These are phyloP conservation scores for Glaciozyma martinii DNA, from an alignment of 768 basidiomycete species.

Conservation along the genomic window DNA sequence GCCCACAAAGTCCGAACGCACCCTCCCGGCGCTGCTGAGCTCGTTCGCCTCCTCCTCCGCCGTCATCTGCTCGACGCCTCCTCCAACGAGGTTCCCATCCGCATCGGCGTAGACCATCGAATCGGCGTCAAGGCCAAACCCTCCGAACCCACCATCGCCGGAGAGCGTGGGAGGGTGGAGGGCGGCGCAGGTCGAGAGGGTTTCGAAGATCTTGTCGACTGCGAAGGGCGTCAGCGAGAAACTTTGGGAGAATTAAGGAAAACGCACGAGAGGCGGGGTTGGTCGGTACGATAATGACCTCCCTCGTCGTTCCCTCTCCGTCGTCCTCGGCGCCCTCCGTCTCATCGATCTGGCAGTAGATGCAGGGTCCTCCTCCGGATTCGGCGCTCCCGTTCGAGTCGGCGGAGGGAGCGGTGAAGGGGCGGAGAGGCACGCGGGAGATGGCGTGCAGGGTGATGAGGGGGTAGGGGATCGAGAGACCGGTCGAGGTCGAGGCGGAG, in stretches of 20 bases:
- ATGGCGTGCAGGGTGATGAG: constrained; percentile 88
- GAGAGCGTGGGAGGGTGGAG: constrained; percentile 53
- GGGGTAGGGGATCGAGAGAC: constrained; percentile 79
- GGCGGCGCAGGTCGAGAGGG: constrained; percentile 74
- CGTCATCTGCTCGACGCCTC: constrained; percentile 6
- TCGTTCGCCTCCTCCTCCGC: background rate
- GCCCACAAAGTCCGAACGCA: background rate
- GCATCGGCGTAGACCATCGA: constrained; percentile 24
- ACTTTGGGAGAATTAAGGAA: background rate
- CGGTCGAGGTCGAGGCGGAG: constrained; percentile 52
- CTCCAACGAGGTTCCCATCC: constrained; percentile 23
- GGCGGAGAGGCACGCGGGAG: constrained; percentile 52
- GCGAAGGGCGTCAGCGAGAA: background rate
- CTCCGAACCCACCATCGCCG: constrained; percentile 7
- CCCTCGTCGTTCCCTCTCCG: constrained; percentile 54
- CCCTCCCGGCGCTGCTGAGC: constrained; percentile 1
- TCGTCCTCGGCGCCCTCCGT: constrained; percentile 38
- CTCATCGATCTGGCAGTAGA: constrained; percentile 93
- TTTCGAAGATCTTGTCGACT: constrained; percentile 81
- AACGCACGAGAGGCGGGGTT: constrained; percentile 54
- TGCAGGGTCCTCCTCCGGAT: constrained; percentile 48
- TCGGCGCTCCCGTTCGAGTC: background rate
- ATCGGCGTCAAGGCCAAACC: constrained; percentile 28
- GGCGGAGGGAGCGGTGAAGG: constrained; percentile 28
- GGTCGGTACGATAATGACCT: constrained; percentile 66